Base-by-base conservation (phyloP, 108 stramenopile species). In the Nitzschia putrida region DNA sequence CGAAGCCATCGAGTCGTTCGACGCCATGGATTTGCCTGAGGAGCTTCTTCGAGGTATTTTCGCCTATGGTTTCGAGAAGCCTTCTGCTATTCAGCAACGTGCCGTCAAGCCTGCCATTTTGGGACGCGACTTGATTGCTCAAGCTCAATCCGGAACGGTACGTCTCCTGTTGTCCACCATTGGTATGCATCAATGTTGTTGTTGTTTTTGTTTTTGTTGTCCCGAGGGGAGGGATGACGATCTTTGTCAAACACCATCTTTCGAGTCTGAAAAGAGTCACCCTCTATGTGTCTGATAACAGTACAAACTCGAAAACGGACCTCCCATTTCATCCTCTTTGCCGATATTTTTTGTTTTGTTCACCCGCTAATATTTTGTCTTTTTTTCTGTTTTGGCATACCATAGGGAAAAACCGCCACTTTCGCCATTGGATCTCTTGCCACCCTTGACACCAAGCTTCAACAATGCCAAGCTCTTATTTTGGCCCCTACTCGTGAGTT, bases 401-500 rank as follows among this genome's bases (percentile, higher is more conserved):
- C 21, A 58, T 77, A 93, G 92, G 97, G 97, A 61, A 99, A 98
- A 94, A 99, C 98, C 14, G 99, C 97, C 61, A 98, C 98, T 53
- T 99, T 99, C 66, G 95, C 97, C 25, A 97, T 99, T 69, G 94
- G 95, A 49, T 93, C 95, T 66, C 95, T 99, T 45, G 97, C 96
- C 78, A 95, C 89, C 77, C 81, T 99, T 45, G 98, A 99, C 83
- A 81, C 85, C 14, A 77, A 80, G 41, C 79, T 94, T 64, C 82
- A 88, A 53, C 91, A 98, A 65, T 97, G 97, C 76, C 99, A 99
- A 80, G 91, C 96, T 42, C 84, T 99, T 51, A 97, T 99, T 67
- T 86, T 99, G 71, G 97, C 97, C 22, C 99, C 99, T 40, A 98
- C 98, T 55, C 98, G 99, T 77, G 99, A 99, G 84, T 90, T 99